These are phyloP conservation scores for Planoprotostelium fungivorum DNA, from an alignment of 78 protist genomes.

Conservation along the genomic window DNA sequence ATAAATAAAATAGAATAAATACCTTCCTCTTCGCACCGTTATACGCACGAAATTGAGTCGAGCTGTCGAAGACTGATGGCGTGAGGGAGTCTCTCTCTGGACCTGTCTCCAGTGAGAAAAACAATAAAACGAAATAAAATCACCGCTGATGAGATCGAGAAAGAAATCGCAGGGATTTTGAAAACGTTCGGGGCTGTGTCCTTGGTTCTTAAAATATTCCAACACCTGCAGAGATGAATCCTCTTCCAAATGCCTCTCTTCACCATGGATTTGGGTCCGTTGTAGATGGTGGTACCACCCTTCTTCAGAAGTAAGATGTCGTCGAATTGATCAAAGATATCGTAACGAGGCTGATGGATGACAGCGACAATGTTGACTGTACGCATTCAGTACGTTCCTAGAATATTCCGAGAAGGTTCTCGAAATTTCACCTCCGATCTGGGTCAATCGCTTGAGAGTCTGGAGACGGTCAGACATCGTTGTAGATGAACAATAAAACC, in stretches of 20 bases:
- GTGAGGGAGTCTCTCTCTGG: neutral
- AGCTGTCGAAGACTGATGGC: neutral
- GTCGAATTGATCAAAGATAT: conserved; percentile 64
- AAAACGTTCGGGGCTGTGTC: neutral
- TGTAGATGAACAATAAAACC: neutral
- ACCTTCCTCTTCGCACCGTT: no score
- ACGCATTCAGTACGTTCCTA: neutral
- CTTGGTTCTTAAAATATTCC: neutral
- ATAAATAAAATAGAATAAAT: no score
- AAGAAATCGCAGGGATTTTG: neutral
- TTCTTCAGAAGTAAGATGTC: conserved; percentile 60
- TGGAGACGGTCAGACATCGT: no score
- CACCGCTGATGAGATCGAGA: neutral
- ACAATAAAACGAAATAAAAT: no score
- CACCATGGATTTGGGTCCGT: conserved; percentile 29
- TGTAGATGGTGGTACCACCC: conserved; percentile 71
- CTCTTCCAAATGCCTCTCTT: neutral
- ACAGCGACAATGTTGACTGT: neutral
- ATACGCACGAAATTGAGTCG: neutral
- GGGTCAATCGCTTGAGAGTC: neutral
- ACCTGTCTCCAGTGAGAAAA: neutral
- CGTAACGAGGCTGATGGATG: conserved; percentile 85
- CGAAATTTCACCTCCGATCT: neutral
- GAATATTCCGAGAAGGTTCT: neutral
- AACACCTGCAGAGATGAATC: neutral